These are phyloP conservation scores for Metschnikowia reukaufii DNA, from an alignment of 805 yeast species.

Conservation along the genomic window DNA sequence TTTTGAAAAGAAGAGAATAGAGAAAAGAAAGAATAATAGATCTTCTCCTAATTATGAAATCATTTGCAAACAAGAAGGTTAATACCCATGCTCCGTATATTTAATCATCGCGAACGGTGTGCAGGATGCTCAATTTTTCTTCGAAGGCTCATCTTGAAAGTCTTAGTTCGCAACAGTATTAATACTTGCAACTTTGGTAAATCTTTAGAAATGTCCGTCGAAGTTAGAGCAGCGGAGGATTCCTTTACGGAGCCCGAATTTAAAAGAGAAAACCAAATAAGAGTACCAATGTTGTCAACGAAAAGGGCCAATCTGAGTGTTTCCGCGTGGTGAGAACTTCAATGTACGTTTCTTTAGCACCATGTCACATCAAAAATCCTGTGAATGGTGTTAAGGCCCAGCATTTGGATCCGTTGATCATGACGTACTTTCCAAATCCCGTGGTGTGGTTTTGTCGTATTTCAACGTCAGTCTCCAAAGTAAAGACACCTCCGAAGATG, in stretches of 20 bases:
- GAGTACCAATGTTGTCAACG: slow-evolving; percentile 38
- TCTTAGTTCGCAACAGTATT: neutral
- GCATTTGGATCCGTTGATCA: slow-evolving; percentile 85
- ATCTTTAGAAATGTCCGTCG: slow-evolving; percentile 13
- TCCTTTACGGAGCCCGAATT: neutral
- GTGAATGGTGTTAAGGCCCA: slow-evolving; percentile 78
- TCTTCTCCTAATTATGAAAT: too few relatives aligned
- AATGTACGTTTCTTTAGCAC: slow-evolving; percentile 86
- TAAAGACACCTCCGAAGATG: slow-evolving; percentile 26
- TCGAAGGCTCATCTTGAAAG: slow-evolving; percentile 16
- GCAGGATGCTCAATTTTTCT: slow-evolving; percentile 18
- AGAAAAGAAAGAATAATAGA: neutral
- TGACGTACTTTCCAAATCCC: slow-evolving; percentile 74
- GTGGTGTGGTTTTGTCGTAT: slow-evolving; percentile 85
- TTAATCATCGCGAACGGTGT: slow-evolving; percentile 4
- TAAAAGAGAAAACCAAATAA: slow-evolving; percentile 17
- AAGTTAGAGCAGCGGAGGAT: slow-evolving; percentile 6
- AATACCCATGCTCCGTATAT: too few relatives aligned
- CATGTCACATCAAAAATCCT: slow-evolving; percentile 68
- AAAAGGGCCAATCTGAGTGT: slow-evolving; percentile 61
- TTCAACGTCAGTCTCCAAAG: slow-evolving; percentile 47
- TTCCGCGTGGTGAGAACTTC: slow-evolving; percentile 60
- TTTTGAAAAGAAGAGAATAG: neutral
- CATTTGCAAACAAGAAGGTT: neutral
- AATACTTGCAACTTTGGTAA: neutral